phyloP scores from a whole-genome alignment of 306 rosid genomes.

The Lupinus albus region DNA sequence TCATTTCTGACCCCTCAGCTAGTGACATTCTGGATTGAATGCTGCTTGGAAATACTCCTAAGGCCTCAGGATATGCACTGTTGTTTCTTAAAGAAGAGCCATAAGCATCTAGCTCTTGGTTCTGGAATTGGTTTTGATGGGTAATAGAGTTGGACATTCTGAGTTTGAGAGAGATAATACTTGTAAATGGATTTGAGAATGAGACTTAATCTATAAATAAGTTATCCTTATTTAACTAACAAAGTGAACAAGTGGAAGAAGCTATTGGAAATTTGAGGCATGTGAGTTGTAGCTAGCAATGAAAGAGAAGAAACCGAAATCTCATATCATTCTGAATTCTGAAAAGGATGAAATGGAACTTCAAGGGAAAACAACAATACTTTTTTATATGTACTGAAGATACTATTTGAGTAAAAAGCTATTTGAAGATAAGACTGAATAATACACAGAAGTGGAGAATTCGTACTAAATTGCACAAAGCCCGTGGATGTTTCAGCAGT shows the following conservation, averaged over 20 bases:
- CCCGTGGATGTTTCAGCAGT: conserved; percentile 36
- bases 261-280: conserved; percentile 17
- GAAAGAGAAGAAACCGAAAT: conserved; percentile 24
- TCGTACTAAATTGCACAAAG: conserved; percentile 43
- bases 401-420: conserved; percentile 47
- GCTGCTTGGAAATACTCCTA: conserved; percentile 56
- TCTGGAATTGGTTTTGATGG: conserved; percentile 57
- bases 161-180: conserved; percentile 39
- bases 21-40: conserved; percentile 60
- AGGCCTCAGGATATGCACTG: conserved; percentile 41
- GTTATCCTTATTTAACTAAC: conserved; percentile 26
- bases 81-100: conserved; percentile 47
- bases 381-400: conserved; percentile 32
- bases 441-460: conserved; percentile 50
- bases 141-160: conserved; percentile 61
- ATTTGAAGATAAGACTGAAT: conserved; percentile 40
- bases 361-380: conserved; percentile 25
- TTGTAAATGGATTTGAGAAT: conserved; percentile 46
- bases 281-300: conserved; percentile 21
- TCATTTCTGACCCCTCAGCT: conserved; percentile 56
- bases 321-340: conserved; percentile 12
- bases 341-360: conserved; percentile 22
- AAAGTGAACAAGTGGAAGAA: background rate
- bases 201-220: conserved; percentile 33
- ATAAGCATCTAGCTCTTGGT: conserved; percentile 63